Percentiles rank a stretch among this genome's conserved stretches.
Conservation (phyloP, 768 basidiomycete genomes). For the Russula abietina region DNA sequence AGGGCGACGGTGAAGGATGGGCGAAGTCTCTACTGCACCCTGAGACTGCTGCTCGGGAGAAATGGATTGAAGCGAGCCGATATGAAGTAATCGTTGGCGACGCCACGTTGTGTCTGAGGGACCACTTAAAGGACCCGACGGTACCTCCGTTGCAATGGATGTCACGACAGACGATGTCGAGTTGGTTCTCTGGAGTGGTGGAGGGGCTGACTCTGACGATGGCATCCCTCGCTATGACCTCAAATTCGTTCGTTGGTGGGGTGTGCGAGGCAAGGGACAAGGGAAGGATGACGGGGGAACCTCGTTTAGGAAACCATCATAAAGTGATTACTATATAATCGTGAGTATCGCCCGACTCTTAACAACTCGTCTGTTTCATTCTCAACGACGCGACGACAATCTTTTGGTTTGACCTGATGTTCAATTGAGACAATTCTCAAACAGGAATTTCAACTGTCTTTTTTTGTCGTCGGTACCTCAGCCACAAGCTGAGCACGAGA, state of each 20-base stretch:
- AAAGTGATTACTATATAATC: no score
- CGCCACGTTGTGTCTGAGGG: constrained; percentile 58
- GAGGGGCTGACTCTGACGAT: background rate
- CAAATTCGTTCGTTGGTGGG: no score
- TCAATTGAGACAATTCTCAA: no score
- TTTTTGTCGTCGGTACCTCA: background rate
- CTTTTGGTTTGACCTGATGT: background rate
- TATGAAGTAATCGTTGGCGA: constrained; percentile 51
- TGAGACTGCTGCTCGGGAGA: constrained; percentile 16
- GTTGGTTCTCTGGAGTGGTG: background rate
- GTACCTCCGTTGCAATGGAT: constrained; percentile 18
- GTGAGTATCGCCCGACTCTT: background rate
- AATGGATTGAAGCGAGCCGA: constrained; percentile 34
- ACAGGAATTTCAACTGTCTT: background rate
- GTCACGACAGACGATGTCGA: background rate
- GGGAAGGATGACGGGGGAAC: background rate
- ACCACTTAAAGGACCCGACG: constrained; percentile 37
- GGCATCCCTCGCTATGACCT: background rate
- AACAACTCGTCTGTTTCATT: background rate
- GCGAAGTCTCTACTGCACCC: constrained; percentile 33
- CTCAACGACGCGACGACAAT: background rate
- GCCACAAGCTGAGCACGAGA: background rate
- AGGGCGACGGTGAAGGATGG: constrained; percentile 29
- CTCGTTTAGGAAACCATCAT: constrained; percentile 4
- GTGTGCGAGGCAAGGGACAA: no score